These are phyloP conservation scores for Cryptococcus wingfieldii DNA, from an alignment of 1,284 basidiomycete species.

Conservation along the genomic window DNA sequence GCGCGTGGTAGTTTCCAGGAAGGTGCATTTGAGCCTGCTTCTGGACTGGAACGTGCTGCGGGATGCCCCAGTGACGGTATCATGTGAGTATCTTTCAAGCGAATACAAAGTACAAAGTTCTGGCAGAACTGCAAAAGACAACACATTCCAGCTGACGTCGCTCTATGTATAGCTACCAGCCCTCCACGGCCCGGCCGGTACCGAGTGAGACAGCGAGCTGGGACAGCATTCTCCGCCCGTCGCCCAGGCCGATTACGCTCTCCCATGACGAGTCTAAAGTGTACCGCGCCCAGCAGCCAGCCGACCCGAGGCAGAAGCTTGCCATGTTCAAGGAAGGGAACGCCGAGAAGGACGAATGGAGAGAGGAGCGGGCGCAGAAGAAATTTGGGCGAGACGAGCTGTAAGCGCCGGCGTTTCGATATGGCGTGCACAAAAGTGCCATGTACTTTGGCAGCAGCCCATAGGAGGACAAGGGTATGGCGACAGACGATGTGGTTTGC, in stretches of 20 bases:
- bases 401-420: conserved; percentile 1
- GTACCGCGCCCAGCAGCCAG: conserved; percentile 18
- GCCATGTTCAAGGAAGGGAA: conserved; percentile 39
- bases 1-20: conserved; percentile 34
- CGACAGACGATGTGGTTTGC: no score
- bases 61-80: conserved; percentile 46
- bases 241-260: conserved; percentile 42
- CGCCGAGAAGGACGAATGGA: conserved; percentile 19
- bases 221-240: conserved; percentile 42
- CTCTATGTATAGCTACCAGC: conserved; percentile 35
- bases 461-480: no score
- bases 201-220: conserved; percentile 31
- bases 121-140: no score
- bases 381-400: conserved; percentile 32
- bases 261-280: conserved; percentile 30
- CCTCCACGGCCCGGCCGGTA: conserved; percentile 21
- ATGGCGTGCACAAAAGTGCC: no score
- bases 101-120: not conserved
- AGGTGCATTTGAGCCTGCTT: conserved; percentile 28
- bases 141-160: not conserved
- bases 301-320: conserved; percentile 29
- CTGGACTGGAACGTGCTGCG: conserved; percentile 5
- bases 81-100: conserved; percentile 21
- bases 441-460: no score
- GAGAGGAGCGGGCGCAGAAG: conserved; percentile 18